Evolutionary conservation across 2,329 filamentous ascomycete species (phyloP), one percentile per base, ranked within the genome.

Genomic region (Penicillium sumatraense): DNA sequence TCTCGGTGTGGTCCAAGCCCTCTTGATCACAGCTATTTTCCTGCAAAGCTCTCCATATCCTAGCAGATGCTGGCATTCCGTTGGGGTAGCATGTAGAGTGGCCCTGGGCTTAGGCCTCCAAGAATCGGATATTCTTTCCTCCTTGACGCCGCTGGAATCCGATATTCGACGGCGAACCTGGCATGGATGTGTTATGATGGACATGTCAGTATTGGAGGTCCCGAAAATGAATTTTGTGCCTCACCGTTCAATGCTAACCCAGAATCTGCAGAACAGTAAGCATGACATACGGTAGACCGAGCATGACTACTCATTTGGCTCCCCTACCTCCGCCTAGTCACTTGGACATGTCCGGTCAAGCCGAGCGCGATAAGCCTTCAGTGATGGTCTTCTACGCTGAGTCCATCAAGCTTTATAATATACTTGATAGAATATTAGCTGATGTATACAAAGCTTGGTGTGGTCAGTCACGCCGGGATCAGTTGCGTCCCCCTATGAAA

Each of bases 81-180:
- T 75, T 11, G 73, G 73, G 1, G 51, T 74, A 5, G 74, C 74
- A 1, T 71, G 65, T 33, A 63, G 73, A 8, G 60, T 75, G 14
- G 73, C 72, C 5, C 68, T 72, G 40, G 71, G 72, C 1, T 56
- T 76, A 2, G 74, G 74, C 0, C 58, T 78, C 24, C 73, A 77
- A 50, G 61, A 61, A 1, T 69, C 68, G 14, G 53, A 47, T 31
- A 54, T 46, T 21, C 41, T 29, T 27, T 36, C 56, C 26, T 51
- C 35, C 21, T 31, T 27, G 20, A 57, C 45, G 23, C 27, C 27
- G 13, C 36, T 68, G 23, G 70, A 73, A 56, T 61, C 45, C 29
- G 68, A 73, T 50, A 66, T 72, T n/a, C 57, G 62, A n/a, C 49
- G 60, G 24, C 49, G 67, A 33, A 63, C 61, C 3, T 73, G 70